phyloP scores from a whole-genome alignment of 148 eudicot genomes.

The Heliosperma pusillum region DNA sequence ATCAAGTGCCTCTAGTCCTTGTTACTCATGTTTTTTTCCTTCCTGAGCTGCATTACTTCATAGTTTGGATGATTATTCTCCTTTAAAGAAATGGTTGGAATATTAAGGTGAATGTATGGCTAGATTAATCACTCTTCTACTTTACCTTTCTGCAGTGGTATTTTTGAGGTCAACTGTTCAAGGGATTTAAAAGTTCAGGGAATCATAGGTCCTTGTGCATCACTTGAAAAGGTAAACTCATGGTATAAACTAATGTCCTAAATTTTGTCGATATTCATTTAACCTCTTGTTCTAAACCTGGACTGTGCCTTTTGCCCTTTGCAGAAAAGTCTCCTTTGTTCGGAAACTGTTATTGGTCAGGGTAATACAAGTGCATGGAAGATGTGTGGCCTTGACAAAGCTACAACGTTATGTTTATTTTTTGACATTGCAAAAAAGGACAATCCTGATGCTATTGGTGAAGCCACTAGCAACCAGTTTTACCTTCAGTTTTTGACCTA shows the following conservation, averaged over 20 bases:
- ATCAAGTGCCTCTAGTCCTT: neutral
- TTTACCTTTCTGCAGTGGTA: slow-evolving; percentile 61
- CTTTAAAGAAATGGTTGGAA: neutral
- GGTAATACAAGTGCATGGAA: slow-evolving; percentile 95
- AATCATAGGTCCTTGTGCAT: slow-evolving; percentile 96
- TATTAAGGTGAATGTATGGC: neutral
- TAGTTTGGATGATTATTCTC: neutral
- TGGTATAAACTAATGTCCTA: neutral
- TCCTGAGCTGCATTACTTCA: neutral
- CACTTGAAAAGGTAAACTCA: slow-evolving; percentile 80
- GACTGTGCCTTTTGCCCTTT: slow-evolving; percentile 29
- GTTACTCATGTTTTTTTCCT: neutral
- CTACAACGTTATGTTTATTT: slow-evolving; percentile 76
- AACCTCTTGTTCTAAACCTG: slow-evolving; percentile 5
- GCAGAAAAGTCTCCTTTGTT: slow-evolving; percentile 94
- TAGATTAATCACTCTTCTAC: neutral
- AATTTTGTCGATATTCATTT: slow-evolving; percentile 13
- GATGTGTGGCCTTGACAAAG: slow-evolving; percentile 92
- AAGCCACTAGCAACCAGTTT: slow-evolving; percentile 72
- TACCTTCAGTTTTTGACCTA: slow-evolving; percentile 87
- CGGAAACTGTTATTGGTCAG: slow-evolving; percentile 89
- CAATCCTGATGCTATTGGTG: slow-evolving; percentile 69
- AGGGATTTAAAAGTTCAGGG: slow-evolving; percentile 93
- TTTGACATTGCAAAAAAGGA: slow-evolving; percentile 88
- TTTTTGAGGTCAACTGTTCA: slow-evolving; percentile 97